Evolutionary conservation across 768 basidiomycete species (phyloP), one percentile per base, ranked within the genome.

Genomic region (Tephrocybe sp.): DNA sequence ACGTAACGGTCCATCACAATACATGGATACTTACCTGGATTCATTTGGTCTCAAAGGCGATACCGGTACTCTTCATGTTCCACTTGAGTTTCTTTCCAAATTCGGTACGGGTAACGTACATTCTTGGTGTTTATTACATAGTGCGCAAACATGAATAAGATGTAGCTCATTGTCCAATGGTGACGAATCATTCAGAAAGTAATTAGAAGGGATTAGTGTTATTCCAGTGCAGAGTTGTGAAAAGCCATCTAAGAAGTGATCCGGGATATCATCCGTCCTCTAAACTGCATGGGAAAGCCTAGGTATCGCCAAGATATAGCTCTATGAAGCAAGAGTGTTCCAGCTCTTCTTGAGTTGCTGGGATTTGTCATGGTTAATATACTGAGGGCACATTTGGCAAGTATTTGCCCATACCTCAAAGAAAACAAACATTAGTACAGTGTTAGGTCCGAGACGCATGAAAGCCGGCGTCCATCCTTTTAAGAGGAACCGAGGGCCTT

Each of bases 381-480:
- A n/a, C n/a, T n/a, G 14, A 39, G 4, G 1, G 4, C 15, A 38
- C 30, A 38, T 11, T 17, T 3, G 23, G 26, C 0, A 20, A 24
- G 52, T 21, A 26, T 36, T 14, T 48, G 24, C 17, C 8, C 73
- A 43, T 57, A 87, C 89, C 73, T 93, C 90, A 56, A 86, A 86
- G 69, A 91, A 90, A 42, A 93, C 85, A 67, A 91, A 93, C 69
- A 93, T 79, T 4, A 93, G 72, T 28, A 93, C 76, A 1, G 91
- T 93, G 64, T 92, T 91, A 1, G 90, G 90, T 24, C 86, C 90
- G 37, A 93, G 69, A 42, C 91, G 84, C 58, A 88, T 81, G 68
- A 91, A 93, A 7, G 91, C 88, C 2, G 91, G 91, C 15, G 88
- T 88, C 91, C 91, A 93, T 28, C 91, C 91, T 65, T 89, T 92